Conservation (phyloP, 257 asterid genomes). For the Scutellaria baicalensis region DNA sequence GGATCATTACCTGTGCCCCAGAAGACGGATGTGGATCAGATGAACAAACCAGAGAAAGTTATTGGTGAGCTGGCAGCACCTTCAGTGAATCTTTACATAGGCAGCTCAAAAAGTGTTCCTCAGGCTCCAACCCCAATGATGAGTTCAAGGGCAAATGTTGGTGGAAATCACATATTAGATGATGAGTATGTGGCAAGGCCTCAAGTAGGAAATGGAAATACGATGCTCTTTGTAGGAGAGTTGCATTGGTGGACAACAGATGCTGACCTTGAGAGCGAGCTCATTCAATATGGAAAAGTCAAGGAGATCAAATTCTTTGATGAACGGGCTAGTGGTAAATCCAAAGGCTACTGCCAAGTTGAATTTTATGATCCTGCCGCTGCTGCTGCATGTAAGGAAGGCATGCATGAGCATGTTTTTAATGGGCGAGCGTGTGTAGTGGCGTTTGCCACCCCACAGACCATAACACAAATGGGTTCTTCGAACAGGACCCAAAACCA, state of each 20-base stretch:
- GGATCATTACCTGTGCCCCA: slow-evolving; percentile 34
- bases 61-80: slow-evolving; percentile 37
- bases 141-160: slow-evolving; percentile 26
- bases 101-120: slow-evolving; percentile 41
- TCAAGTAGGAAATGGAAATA: slow-evolving; percentile 55
- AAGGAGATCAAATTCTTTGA: slow-evolving; percentile 91
- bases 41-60: slow-evolving; percentile 29
- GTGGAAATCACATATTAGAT: slow-evolving; percentile 35
- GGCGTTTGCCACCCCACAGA: slow-evolving; percentile 81
- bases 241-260: slow-evolving; percentile 99
- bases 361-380: slow-evolving; percentile 75
- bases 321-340: slow-evolving; percentile 97
- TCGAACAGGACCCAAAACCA: slow-evolving; percentile 51
- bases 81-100: slow-evolving; percentile 30
- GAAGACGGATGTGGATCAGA: slow-evolving; percentile 31
- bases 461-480: slow-evolving; percentile 78
- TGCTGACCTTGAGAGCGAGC: slow-evolving; percentile 77
- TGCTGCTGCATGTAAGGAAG: slow-evolving; percentile 83
- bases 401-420: slow-evolving; percentile 74
- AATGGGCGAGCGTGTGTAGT: slow-evolving; percentile 94
- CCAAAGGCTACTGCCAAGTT: slow-evolving; percentile 95
- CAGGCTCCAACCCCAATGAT: slow-evolving; percentile 37
- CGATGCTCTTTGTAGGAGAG: slow-evolving; percentile 85
- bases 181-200: slow-evolving; percentile 50
- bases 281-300: slow-evolving; percentile 72